Evolutionary conservation across 2,329 filamentous ascomycete species (phyloP), one percentile per base, ranked within the genome.

Genomic region (Fusarium agapanthi): DNA sequence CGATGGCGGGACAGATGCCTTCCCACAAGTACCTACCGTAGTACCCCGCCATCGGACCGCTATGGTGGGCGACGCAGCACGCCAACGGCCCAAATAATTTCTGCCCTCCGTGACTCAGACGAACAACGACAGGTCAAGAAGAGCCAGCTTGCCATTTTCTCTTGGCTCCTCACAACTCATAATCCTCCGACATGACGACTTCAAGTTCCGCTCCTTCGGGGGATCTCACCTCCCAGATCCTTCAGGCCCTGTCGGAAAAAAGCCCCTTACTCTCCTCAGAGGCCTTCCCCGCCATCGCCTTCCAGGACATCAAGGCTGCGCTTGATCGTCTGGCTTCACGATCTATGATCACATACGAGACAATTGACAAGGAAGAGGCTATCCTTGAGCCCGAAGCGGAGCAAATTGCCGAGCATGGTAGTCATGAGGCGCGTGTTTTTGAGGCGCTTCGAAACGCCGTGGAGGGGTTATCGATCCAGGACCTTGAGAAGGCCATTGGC

Each of bases 341-440:
- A 76, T 91, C 91, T 56, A 98, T 98, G 94, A 87, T 98, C 72
- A 86, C 88, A 74, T 98, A 97, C 83, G 90, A 97, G 77, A 92
- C 93, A 51, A 88, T 94, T 69, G 95, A 98, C 75, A 87, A 88
- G 58, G 94, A 98, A 80, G 90, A 95, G 78, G 89, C 92, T 20
- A 78, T 91, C 40, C 85, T 98, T 37, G 96, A 97, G 67, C 83
- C 89, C 35, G 93, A 95, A 80, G 93, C 89, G 18, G 86, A 93
- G 79, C 86, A 89, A 74, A 93, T 95, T 78, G 91, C 89, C 41
- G 86, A 87, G 76, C 89, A 93, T 83, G 93, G 93, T 67, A 94
- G 92, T 79, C 93, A 95, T 82, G 93, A 95, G 82, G 93, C 92
- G 67, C 92, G 92, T 71, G 93, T 95, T 65, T 95, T 94, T 77